Percentiles rank a stretch among this genome's conserved stretches.
Evolutionary conservation across 805 yeast genomes (phyloP).

Genomic region (Saccharomycopsis oosterbeekiorum): DNA sequence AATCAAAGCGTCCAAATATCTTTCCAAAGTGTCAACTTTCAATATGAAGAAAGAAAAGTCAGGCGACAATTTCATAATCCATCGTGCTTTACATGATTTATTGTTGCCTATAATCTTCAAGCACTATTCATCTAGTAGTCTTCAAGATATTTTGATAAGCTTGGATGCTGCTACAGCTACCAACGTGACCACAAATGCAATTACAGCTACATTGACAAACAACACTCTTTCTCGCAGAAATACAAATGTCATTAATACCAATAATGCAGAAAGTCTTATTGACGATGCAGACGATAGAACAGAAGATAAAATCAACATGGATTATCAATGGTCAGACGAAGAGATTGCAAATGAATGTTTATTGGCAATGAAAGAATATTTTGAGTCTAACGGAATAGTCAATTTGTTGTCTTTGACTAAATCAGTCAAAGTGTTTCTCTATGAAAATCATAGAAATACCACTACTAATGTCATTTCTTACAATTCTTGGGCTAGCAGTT

Average conservation of each 20-base stretch:
- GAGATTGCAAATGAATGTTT: slow-evolving; percentile 22
- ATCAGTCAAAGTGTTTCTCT: slow-evolving; percentile 39
- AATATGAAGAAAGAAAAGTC: slow-evolving; percentile 3
- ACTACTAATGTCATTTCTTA: background rate
- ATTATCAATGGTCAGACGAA: slow-evolving; percentile 9
- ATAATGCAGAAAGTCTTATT: background rate
- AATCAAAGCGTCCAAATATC: slow-evolving; percentile 23
- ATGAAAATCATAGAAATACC: slow-evolving; percentile 24
- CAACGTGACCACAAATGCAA: background rate
- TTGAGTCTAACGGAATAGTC: slow-evolving; percentile 50
- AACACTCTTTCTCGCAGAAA: background rate
- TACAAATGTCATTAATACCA: background rate
- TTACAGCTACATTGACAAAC: background rate
- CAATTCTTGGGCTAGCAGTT: slow-evolving; percentile 40
- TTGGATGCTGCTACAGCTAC: slow-evolving; percentile 2
- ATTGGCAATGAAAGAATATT: slow-evolving; percentile 44
- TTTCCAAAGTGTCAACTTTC: slow-evolving; percentile 17
- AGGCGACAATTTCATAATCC: background rate
- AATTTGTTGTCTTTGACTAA: slow-evolving; percentile 51
- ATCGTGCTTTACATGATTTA: slow-evolving; percentile 5
- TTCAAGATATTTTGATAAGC: slow-evolving; percentile 1
- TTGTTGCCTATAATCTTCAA: slow-evolving; percentile 3
- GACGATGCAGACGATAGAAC: slow-evolving; percentile 5
- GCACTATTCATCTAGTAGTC: slow-evolving; percentile 4
- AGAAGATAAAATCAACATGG: slow-evolving; percentile 14